Base-by-base conservation (phyloP, 2,329 filamentous ascomycete genomes). In the Hymenoscyphus fraxineus region DNA sequence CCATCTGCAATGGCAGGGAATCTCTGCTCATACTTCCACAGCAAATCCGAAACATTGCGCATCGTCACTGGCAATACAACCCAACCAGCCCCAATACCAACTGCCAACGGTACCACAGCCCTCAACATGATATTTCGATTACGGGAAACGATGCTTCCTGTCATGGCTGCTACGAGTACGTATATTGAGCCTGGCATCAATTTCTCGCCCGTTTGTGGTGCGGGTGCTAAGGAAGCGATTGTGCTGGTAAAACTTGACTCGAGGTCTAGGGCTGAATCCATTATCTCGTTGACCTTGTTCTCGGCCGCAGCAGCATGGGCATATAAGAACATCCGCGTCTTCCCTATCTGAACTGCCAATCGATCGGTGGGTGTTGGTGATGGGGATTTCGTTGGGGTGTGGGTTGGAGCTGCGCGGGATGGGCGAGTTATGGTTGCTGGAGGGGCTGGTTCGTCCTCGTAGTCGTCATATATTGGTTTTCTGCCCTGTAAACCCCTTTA, bases 121-220 rank as follows among this genome's bases (percentile, higher is more conserved):
- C 95, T 88, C 62, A 99, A 81, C 67, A 97, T 77, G 68, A 98
- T 84, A 77, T 90, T 93, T 72, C 94, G 88, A 82, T 96, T 96
- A 68, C 94, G 88, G 63, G 91, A 87, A 63, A 97, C 82, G 76
- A 99, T 98, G 78, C 88, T 93, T 71, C 94, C 95, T 41, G 95
- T 92, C 93, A 99, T 97, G 73, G 92, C 88, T 54, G 93, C 89
- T 58, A 99, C 93, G 38, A 97, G 85, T 58, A 98, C 93, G 80
- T 98, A 98, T 71, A 98, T 87, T 65, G 88, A 83, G 32, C 94
- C 94, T 40, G 95, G 95, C 79, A 98, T 88, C 64, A 99, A 84
- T 75, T 88, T 88, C 82, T 99, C 95, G 76, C 91, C 91, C 66
- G 88, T 91, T 78, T 94, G 90, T 73, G 88, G 89, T 44, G 93